A percentile compares a stretch with the other conserved stretches of the same genome.
These are phyloP conservation scores for Macrophomina pseudophaseolina DNA, from an alignment of 2,329 filamentous ascomycete species.

Conservation along the genomic window DNA sequence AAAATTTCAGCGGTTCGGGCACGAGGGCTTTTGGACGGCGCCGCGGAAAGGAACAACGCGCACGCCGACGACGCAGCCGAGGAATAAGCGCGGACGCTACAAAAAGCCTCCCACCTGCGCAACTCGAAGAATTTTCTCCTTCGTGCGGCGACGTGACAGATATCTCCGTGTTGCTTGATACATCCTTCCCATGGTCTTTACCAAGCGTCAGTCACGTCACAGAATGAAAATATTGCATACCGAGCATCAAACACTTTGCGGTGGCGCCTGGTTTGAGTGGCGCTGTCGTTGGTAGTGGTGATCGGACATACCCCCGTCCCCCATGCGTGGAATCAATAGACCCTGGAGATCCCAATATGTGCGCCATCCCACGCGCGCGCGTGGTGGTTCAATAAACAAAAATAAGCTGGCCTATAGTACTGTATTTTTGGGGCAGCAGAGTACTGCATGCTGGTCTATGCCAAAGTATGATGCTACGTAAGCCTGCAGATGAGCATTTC, in stretches of 20 bases:
- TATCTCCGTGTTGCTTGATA: slow-evolving; percentile 82
- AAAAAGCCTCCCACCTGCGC: slow-evolving; percentile 5
- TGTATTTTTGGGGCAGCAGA: slow-evolving; percentile 16
- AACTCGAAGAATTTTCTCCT: slow-evolving; percentile 58
- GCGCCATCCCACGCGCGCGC: slow-evolving; percentile 3
- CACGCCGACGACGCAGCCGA: background rate
- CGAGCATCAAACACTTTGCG: slow-evolving; percentile 49
- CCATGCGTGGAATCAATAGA: slow-evolving; percentile 21
- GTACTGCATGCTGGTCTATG: slow-evolving; percentile 23
- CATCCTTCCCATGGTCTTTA: slow-evolving; percentile 35
- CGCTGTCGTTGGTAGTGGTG: slow-evolving; percentile 48
- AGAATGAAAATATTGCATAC: slow-evolving; percentile 76
- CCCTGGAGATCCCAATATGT: slow-evolving; percentile 25
- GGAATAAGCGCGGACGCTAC: background rate
- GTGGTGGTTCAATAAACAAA: slow-evolving; percentile 1
- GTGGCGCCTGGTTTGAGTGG: slow-evolving; percentile 39
- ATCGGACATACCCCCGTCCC: slow-evolving; percentile 57
- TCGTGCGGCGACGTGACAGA: slow-evolving; percentile 79
- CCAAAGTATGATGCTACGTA: slow-evolving; percentile 21
- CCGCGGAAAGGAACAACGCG: slow-evolving; percentile 15
- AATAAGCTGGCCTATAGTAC: background rate
- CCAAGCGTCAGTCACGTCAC: slow-evolving; percentile 79
- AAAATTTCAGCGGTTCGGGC: slow-evolving; percentile 24
- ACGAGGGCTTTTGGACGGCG: slow-evolving; percentile 24
- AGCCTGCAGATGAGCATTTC: slow-evolving; percentile 24